phyloP scores from a whole-genome alignment of 108 stramenopile species.

The Seminavis robusta region DNA sequence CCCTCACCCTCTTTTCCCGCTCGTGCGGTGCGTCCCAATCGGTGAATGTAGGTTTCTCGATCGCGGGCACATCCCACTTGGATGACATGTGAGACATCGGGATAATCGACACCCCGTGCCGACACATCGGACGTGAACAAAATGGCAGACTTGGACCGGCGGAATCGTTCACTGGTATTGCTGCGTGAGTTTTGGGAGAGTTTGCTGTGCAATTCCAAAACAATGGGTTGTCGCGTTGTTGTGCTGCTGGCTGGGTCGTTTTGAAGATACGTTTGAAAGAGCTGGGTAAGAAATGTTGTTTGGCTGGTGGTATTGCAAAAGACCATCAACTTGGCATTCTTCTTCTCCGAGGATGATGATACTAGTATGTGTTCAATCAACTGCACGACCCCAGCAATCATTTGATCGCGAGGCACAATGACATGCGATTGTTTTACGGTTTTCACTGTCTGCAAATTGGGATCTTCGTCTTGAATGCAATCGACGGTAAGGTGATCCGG shows the following conservation, averaged over 20 bases:
- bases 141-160: slow-evolving; percentile 32
- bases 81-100: slow-evolving; percentile 46
- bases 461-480: slow-evolving; percentile 55
- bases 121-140: slow-evolving; percentile 91
- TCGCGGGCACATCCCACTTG: slow-evolving; percentile 69
- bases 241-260: slow-evolving; percentile 8
- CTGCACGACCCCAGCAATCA: slow-evolving; percentile 47
- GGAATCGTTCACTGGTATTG: slow-evolving; percentile 61
- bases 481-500: slow-evolving; percentile 34
- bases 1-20: slow-evolving; percentile 78
- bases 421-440: slow-evolving; percentile 50
- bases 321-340: slow-evolving; percentile 71
- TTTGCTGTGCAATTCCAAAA: slow-evolving; percentile 86
- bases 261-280: background rate
- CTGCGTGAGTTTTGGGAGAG: slow-evolving; percentile 85
- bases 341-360: slow-evolving; percentile 21
- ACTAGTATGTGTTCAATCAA: slow-evolving; percentile 34
- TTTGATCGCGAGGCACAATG: slow-evolving; percentile 38
- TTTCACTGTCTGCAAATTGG: slow-evolving; percentile 42
- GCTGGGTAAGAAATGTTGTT: background rate
- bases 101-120: slow-evolving; percentile 89
- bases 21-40: slow-evolving; percentile 94
- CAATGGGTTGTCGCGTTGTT: slow-evolving; percentile 8
- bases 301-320: slow-evolving; percentile 88
- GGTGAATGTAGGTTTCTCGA: slow-evolving; percentile 91